phyloP scores from a whole-genome alignment of 768 basidiomycete genomes.

The Paxillus rubicundulus region DNA sequence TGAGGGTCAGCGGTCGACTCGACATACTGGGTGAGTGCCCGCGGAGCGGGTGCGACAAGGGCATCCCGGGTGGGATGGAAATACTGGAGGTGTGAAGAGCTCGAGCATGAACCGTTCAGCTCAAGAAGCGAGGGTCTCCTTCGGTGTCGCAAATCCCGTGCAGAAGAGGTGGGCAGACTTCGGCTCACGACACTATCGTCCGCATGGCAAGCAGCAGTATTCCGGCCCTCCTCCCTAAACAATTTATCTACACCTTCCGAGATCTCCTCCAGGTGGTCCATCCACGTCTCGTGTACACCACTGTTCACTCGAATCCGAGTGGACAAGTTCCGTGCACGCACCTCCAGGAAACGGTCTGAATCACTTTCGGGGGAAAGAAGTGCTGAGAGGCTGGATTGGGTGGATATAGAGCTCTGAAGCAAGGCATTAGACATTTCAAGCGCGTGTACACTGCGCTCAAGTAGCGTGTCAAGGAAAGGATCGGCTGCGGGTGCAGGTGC shows the following conservation, averaged over 20 bases:
- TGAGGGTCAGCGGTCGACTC: slow-evolving; percentile 53
- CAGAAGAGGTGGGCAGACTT: slow-evolving; percentile 43
- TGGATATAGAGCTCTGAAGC: slow-evolving; percentile 71
- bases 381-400: slow-evolving; percentile 54
- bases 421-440: slow-evolving; percentile 83
- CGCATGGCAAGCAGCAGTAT: slow-evolving; percentile 1
- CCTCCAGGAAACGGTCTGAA: slow-evolving; percentile 45
- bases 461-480: slow-evolving; percentile 69
- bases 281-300: slow-evolving; percentile 55
- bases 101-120: slow-evolving; percentile 26
- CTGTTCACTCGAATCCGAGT: slow-evolving; percentile 47
- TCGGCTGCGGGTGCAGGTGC: slow-evolving; percentile 36
- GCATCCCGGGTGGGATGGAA: slow-evolving; percentile 50
- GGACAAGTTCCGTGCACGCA: slow-evolving; percentile 50
- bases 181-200: slow-evolving; percentile 36
- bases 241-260: slow-evolving; percentile 59
- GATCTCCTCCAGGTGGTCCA: slow-evolving; percentile 66
- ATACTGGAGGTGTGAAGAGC: slow-evolving; percentile 46
- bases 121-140: slow-evolving; percentile 48
- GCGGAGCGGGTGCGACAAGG: slow-evolving; percentile 66
- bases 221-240: slow-evolving; percentile 35
- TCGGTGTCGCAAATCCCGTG: slow-evolving; percentile 33
- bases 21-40: slow-evolving; percentile 73
- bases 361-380: slow-evolving; percentile 48
- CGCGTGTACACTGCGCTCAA: slow-evolving; percentile 80